Evolutionary conservation across 257 asterid genomes (phyloP), one percentile per base, ranked within the genome.

Genomic region (Rhazya stricta): DNA sequence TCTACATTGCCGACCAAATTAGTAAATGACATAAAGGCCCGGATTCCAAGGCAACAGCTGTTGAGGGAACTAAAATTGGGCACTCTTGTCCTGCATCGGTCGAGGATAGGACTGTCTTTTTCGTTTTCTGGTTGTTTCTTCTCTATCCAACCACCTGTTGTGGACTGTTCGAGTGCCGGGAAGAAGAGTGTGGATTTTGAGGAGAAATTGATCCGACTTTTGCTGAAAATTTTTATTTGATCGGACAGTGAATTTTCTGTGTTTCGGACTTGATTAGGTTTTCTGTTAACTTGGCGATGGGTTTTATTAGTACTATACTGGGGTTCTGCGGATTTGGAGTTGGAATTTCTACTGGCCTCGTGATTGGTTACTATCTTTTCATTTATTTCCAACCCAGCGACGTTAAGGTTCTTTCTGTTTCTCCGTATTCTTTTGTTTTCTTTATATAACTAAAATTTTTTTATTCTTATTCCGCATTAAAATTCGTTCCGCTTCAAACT

Each of bases 301-400:
- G 97, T 15, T 81, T 94, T 34, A 15, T 91, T 53, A 90, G 97
- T 69, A 85, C 89, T 1, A 77, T 94, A 41, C 54, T 88, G 78
- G 96, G 97, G 36, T 84, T 91, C 27, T 82, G 91, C 78, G 98
- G 98, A 85, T 91, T 94, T 77, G 97, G 97, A 83, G 89, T 91
- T 66, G 98, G 98, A 74, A 65, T 92, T 80, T 85, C 86, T 30
- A 5, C 80, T 6, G 88, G 89, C 3, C 78, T 86, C 25, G 73
- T 75, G 67, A 46, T 81, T 67, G 89, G 89, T 0, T 86, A 86
- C 63, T 86, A 51, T 58, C 27, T 77, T 16, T 86, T 81, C 94
- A 89, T 94, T 86, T 91, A 90, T 76, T 91, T 90, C 56, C 97
- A 90, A 81, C 96, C 98, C 42, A 30, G 74, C 77, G 96, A 91